Evolutionary conservation across 169 alveolate species (phyloP).

Genomic region (Eimeria acervulina): DNA sequence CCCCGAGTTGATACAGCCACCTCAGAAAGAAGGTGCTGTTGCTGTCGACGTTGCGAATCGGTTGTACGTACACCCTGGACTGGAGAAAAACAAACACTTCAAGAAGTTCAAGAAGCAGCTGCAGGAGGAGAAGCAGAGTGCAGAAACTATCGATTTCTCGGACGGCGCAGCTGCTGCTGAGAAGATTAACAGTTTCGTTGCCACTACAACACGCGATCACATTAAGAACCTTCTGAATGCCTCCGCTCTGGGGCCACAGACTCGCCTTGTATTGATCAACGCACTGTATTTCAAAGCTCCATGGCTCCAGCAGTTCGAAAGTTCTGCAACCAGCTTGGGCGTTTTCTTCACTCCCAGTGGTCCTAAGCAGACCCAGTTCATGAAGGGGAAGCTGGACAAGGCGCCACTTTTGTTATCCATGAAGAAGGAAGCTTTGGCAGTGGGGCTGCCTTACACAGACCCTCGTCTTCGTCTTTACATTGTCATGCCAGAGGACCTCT

Average conservation of each 20-base stretch:
- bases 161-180: conserved; percentile 63
- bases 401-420: conserved; percentile 39
- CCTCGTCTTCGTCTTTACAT: conserved; percentile 53
- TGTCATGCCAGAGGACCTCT: conserved; percentile 51
- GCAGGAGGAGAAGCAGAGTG: conserved; percentile 41
- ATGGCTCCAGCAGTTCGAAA: conserved; percentile 59
- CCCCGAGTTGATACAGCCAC: conserved; percentile 61
- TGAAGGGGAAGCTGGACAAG: conserved; percentile 59
- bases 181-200: conserved; percentile 66
- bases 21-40: conserved; percentile 17
- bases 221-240: conserved; percentile 44
- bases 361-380: conserved; percentile 41
- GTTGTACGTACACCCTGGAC: conserved; percentile 67
- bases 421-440: conserved; percentile 14
- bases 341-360: conserved; percentile 51
- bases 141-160: conserved; percentile 13
- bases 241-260: conserved; percentile 27
- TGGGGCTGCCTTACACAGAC: conserved; percentile 73
- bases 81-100: conserved; percentile 60
- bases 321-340: neutral
- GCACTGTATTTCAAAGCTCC: conserved; percentile 75
- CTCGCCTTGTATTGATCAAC: conserved; percentile 77
- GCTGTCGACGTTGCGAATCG: conserved; percentile 59
- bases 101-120: neutral
- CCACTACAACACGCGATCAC: conserved; percentile 58